Percentiles rank a stretch among this genome's conserved stretches.
These are phyloP conservation scores for Termitomyces sp. DNA, from an alignment of 768 basidiomycete species.

Conservation along the genomic window DNA sequence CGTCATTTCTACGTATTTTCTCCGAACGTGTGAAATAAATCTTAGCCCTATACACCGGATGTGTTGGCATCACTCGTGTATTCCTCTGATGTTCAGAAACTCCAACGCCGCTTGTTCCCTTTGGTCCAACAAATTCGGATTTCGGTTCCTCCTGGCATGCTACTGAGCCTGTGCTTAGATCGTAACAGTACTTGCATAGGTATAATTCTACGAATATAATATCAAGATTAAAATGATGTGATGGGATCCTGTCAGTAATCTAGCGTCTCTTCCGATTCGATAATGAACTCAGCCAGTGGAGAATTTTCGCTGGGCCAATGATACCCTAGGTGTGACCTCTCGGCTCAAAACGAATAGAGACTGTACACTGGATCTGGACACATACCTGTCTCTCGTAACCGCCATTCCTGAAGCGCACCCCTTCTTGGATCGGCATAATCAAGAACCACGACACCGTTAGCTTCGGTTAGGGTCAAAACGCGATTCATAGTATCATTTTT, in stretches of 20 bases:
- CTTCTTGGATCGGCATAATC: not conserved
- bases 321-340: not conserved
- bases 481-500: not conserved
- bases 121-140: not conserved
- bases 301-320: not conserved
- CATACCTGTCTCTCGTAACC: constrained; percentile 1
- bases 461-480: not conserved
- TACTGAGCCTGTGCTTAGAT: not conserved
- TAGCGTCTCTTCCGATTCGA: not conserved
- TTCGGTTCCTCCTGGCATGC: too few species aligned
- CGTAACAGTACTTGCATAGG: not conserved
- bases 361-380: not conserved
- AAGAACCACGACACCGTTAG: constrained; percentile 1
- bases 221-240: too few species aligned
- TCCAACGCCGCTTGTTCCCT: not conserved
- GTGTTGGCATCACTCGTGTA: not conserved
- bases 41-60: too few species aligned
- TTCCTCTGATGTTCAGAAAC: not conserved
- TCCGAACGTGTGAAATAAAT: not conserved
- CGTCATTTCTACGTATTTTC: not conserved
- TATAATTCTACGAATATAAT: too few species aligned
- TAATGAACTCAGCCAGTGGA: not conserved
- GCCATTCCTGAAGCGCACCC: constrained; percentile 1
- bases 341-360: not conserved
- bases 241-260: too few species aligned